Conservation (phyloP, 2,329 filamentous ascomycete genomes). For the Penicillium sp. region DNA sequence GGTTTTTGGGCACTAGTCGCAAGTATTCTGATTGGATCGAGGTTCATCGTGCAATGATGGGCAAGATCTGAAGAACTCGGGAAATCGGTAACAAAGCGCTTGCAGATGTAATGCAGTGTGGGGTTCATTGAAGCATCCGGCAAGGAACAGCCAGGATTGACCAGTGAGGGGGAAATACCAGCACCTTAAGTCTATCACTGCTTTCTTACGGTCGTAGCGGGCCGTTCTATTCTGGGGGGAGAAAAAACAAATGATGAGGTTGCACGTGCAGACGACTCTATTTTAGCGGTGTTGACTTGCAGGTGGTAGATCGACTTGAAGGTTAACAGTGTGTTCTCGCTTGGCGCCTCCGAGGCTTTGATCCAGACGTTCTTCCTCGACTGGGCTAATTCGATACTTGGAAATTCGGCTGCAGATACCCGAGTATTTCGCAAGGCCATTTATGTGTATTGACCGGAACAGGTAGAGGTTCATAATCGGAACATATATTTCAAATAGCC, state of each 20-base stretch:
- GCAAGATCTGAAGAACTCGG: not conserved
- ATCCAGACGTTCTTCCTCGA: no score
- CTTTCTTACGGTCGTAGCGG: not conserved
- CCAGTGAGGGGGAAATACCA: not conserved
- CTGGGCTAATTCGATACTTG: no score
- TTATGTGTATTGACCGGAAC: no score
- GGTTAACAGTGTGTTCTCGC: not conserved
- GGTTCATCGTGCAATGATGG: not conserved
- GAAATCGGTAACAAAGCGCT: not conserved
- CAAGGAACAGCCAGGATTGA: not conserved
- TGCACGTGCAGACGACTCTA: not conserved
- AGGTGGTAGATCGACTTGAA: not conserved
- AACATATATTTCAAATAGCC: no score
- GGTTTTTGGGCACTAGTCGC: not conserved
- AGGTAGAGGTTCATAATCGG: no score
- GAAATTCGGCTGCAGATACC: no score
- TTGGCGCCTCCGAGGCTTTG: not conserved
- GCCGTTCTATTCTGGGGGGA: not conserved
- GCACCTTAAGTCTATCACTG: not conserved
- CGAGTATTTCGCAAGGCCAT: no score
- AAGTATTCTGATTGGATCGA: not conserved
- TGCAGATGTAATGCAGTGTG: not conserved
- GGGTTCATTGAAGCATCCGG: not conserved
- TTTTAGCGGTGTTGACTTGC: not conserved
- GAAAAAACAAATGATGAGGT: not conserved